Evolutionary conservation across 2,329 filamentous ascomycete genomes (phyloP), one percentile per base, ranked within the genome.

Genomic region (Aspergillus felis): DNA sequence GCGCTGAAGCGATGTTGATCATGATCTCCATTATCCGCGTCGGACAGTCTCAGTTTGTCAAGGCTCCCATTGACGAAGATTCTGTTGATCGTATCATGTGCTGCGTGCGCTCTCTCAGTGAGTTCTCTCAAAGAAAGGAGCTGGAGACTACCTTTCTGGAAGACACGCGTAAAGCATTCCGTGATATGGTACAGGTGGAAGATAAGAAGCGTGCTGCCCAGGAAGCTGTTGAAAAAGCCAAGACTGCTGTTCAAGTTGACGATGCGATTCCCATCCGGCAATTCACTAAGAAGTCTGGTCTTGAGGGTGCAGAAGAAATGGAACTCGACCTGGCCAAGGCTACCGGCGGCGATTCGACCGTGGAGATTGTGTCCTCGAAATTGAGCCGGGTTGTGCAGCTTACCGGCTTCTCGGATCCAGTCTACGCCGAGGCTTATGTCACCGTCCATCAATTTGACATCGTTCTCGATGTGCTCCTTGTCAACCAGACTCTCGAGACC

Each of bases 361-460:
- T 89, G 2, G 94, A 97, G 71, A 92, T 97, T 63, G 82, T 97
- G 2, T 89, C 90, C 12, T 96, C 92, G 55, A 99, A 99, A 77
- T 86, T 99, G 60, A 97, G 89, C 79, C 87, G 94, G 14, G 93
- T 99, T 41, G 94, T 99, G 24, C 94, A 99, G 76, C 84, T 99
- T 49, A 99, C 94, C 20, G 94, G 94, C 60, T 99, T 99, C 83
- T 97, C 94, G 0, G 94, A 99, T 71, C 89, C 94, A 1, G 94
- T 99, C 14, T 99, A 99, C 68, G 94, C 91, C n/a, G 94, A 99
- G 77, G 94, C 94, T 4, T 99, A 99, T 68, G 93, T 99, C 70
- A 96, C 96, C 74, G 93, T 99, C 9, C 92, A 97, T 74, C 94
- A 99, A 74, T 99, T 99, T 70, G 94, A 99, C 71, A 99, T 99